Conservation (phyloP, 192 early-diverging fungal genomes). For the Backusella parvicylindrica region DNA sequence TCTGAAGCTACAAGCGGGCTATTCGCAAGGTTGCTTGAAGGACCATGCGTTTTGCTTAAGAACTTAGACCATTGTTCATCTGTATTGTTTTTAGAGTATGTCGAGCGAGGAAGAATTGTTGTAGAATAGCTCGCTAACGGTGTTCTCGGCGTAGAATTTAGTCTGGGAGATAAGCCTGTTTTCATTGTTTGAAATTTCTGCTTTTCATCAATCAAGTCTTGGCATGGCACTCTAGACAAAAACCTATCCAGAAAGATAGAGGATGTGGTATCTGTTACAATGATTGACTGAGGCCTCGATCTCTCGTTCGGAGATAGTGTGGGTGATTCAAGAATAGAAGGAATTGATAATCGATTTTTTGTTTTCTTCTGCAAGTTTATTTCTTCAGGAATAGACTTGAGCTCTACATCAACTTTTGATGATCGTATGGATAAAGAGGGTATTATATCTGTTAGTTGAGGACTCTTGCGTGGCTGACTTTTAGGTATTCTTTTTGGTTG, state of each 20-base stretch:
- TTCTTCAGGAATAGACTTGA: conserved; percentile 1
- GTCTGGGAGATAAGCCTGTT: neutral
- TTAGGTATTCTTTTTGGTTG: neutral
- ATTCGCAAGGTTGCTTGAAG: neutral
- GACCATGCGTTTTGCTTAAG: neutral
- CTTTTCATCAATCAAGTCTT: neutral
- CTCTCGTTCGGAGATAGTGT: neutral
- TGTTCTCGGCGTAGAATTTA: neutral
- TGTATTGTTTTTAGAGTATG: neutral
- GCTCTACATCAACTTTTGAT: neutral
- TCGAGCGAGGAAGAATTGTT: neutral
- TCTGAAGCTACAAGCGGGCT: neutral
- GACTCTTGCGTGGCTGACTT: neutral
- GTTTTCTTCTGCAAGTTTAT: neutral
- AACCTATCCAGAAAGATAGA: conserved; percentile 2
- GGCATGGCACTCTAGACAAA: neutral
- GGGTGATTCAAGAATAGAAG: neutral
- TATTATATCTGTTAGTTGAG: neutral
- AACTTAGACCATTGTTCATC: neutral
- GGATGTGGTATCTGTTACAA: neutral
- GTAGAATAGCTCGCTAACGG: neutral
- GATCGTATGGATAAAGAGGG: neutral
- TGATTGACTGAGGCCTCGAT: neutral
- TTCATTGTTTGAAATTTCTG: neutral
- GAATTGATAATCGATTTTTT: neutral